These are phyloP conservation scores for Claviceps cyperi DNA, from an alignment of 2,329 filamentous ascomycete genomes.

Conservation along the genomic window DNA sequence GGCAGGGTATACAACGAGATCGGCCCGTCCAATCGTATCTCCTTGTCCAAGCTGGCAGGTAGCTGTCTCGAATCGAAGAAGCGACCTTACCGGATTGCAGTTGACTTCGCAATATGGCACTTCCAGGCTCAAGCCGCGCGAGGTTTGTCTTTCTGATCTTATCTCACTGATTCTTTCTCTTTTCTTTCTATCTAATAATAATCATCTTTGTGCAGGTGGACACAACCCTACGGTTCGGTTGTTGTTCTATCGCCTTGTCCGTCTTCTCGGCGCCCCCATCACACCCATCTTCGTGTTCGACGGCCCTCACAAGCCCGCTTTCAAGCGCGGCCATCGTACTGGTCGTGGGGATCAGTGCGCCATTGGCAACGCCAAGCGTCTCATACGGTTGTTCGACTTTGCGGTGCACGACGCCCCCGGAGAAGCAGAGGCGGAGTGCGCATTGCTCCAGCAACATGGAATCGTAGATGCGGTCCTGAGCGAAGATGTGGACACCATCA, in stretches of 20 bases:
- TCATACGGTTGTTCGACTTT: slow-evolving; percentile 77
- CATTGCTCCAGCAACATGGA: slow-evolving; percentile 64
- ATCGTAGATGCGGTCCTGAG: slow-evolving; percentile 88
- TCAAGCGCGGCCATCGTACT: slow-evolving; percentile 76
- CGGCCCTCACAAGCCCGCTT: slow-evolving; percentile 66
- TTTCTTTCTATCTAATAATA: not conserved
- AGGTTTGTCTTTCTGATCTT: slow-evolving; percentile 26
- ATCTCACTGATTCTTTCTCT: not conserved
- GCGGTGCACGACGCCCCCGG: slow-evolving; percentile 75
- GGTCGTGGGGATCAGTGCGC: slow-evolving; percentile 51
- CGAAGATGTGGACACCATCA: slow-evolving; percentile 92
- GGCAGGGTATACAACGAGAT: slow-evolving; percentile 79
- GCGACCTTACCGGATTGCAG: slow-evolving; percentile 69
- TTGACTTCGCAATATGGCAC: slow-evolving; percentile 95
- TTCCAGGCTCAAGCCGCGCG: slow-evolving; percentile 80
- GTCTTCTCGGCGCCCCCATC: slow-evolving; percentile 61
- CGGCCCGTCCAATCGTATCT: slow-evolving; percentile 62
- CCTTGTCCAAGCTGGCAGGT: slow-evolving; percentile 69
- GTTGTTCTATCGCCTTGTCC: slow-evolving; percentile 79
- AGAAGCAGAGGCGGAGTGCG: slow-evolving; percentile 93
- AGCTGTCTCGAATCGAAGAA: slow-evolving; percentile 57
- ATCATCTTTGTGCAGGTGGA: slow-evolving; percentile 39
- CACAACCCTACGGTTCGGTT: slow-evolving; percentile 82
- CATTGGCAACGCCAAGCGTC: slow-evolving; percentile 63
- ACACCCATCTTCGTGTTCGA: slow-evolving; percentile 86